Conservation (phyloP, 495 filamentous ascomycete species). For the Glutinoglossum americanum region DNA sequence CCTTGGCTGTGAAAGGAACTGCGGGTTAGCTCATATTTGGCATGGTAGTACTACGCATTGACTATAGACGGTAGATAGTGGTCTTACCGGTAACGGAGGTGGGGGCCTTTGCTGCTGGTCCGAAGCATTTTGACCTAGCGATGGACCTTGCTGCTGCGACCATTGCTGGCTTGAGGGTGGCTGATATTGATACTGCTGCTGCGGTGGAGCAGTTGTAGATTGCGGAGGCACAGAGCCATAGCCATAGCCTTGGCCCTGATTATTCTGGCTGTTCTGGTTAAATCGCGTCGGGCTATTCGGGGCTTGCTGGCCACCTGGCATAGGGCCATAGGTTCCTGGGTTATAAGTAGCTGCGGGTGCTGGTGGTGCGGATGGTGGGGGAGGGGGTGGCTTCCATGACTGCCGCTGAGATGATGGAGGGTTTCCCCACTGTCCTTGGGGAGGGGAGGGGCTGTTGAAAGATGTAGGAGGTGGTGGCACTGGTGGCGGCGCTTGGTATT, state of each 20-base stretch:
- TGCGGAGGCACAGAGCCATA: conserved; percentile 9
- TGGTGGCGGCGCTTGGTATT: not conserved
- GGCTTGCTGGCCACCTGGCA: conserved; percentile 10
- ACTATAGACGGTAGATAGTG: not conserved
- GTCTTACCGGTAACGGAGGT: conserved; percentile 28
- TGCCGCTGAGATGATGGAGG: not conserved
- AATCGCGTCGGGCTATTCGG: not conserved
- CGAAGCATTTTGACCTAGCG: conserved; percentile 27
- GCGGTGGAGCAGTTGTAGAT: not conserved
- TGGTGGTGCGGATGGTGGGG: conserved; percentile 10
- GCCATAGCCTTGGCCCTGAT: not conserved
- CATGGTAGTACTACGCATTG: not conserved
- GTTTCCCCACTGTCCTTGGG: not conserved
- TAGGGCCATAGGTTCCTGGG: conserved; percentile 21
- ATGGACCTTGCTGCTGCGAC: conserved; percentile 15
- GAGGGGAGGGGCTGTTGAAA: not conserved
- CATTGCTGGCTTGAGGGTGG: not conserved
- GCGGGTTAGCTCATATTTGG: conserved; percentile 1
- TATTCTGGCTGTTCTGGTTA: not conserved
- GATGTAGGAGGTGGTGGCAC: not conserved
- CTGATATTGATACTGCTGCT: not conserved
- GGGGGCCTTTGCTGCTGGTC: conserved; percentile 15
- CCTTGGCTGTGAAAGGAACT: not conserved
- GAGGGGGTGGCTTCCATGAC: not conserved
- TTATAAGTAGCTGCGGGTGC: conserved; percentile 15